Evolutionary conservation across 2,329 filamentous ascomycete species (phyloP).

Genomic region (Ascochyta lentis): DNA sequence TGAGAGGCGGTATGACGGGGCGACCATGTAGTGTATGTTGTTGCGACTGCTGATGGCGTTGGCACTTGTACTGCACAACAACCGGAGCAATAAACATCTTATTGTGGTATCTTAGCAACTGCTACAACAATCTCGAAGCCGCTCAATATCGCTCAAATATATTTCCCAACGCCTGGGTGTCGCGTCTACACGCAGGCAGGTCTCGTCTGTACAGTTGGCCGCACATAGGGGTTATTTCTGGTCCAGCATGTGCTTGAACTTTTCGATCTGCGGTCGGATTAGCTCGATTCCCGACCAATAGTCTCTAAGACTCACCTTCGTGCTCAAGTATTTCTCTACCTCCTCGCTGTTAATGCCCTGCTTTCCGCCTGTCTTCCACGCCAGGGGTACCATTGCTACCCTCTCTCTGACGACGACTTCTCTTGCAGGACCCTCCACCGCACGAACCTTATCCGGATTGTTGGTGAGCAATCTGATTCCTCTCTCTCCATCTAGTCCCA

Average conservation of each 20-base stretch:
- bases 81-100: not conserved
- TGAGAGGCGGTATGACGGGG: too few relatives aligned
- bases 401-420: conserved; percentile 88
- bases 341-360: conserved; percentile 86
- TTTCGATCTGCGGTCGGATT: conserved; percentile 53
- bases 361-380: conserved; percentile 81
- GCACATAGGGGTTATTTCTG: conserved; percentile 20
- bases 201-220: not conserved
- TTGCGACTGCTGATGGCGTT: not conserved
- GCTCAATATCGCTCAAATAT: not conserved
- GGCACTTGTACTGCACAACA: too few relatives aligned
- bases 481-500: conserved; percentile 72
- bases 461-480: conserved; percentile 89
- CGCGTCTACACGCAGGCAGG: not conserved
- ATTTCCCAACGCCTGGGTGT: not conserved
- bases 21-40: too few relatives aligned
- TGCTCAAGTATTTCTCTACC: conserved; percentile 91
- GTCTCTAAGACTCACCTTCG: conserved; percentile 73
- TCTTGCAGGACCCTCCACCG: conserved; percentile 87
- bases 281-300: conserved; percentile 12
- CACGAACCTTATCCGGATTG: conserved; percentile 95
- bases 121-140: not conserved
- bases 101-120: conserved; percentile 10
- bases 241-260: conserved; percentile 60
- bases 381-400: conserved; percentile 93